Base-by-base conservation (phyloP, 2,329 filamentous ascomycete genomes). In the Aspergillus texensis region DNA sequence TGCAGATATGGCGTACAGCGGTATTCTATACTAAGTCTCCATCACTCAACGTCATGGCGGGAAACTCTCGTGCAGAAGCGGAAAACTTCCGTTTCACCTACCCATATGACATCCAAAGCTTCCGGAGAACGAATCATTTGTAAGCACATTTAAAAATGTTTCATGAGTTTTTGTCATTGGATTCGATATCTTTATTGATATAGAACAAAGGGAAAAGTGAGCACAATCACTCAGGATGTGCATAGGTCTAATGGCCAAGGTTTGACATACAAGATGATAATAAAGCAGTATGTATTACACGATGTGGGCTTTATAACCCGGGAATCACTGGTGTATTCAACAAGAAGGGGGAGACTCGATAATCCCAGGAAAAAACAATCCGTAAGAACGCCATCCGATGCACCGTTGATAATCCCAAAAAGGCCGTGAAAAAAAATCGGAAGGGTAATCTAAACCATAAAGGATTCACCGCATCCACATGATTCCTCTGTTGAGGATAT, bases 381-480 rank as follows among this genome's bases (percentile, higher is more conserved):
- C 64, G 46, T 58, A 63, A 67, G 66, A 75, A 78, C 77, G 75
- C 77, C 77, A 63, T 72, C 71, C 73, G 62, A 78, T 78, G 76
- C 76, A 77, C 71, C 68, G 56, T 64, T 55, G 62, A 68, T 65
- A 75, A 67, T 66, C 65, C 67, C 53, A 61, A 68, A 61, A 61
- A 54, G 64, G 58, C 57, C 48, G 58, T 56, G 64, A 56, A 62
- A 59, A 60, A 32, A 50, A 60, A 62, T 26, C 61, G 64, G 45
- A 62, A 65, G 56, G 46, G 64, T 45, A 21, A 63, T 41, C 71
- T 74, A 83, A 53, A 94, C 91, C 89, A 93, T 97, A 77, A 98
- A 98, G 1, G 93, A 97, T 82, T 98, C 94, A 74, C 94, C 94
- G 71, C 94, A 98, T 45, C 94, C 94, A 73, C 94, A 98, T 84